Conservation (phyloP, 202 grass and related monocot species). For the Cymbopogon flexuosus region DNA sequence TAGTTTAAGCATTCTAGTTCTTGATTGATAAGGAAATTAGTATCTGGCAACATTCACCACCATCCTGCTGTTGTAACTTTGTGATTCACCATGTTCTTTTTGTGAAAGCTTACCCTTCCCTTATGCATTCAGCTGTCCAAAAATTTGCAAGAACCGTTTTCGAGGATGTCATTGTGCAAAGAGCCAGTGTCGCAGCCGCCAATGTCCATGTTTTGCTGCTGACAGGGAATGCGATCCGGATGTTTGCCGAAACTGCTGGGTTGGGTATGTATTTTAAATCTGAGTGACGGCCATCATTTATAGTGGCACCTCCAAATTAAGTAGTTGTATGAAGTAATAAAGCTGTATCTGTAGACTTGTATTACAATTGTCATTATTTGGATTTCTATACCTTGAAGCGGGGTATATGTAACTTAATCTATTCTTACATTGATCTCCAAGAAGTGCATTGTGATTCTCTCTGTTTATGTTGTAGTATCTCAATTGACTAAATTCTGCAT, state of each 20-base stretch:
- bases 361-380: neutral
- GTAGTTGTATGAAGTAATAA: neutral
- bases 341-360: neutral
- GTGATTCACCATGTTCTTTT: neutral
- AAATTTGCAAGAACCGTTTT: slow-evolving; percentile 98
- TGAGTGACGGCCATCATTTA: slow-evolving; percentile 12
- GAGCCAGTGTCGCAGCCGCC: slow-evolving; percentile 90
- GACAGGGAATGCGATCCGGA: slow-evolving; percentile 98
- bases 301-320: neutral
- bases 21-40: neutral
- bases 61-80: slow-evolving; percentile 18
- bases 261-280: slow-evolving; percentile 61
- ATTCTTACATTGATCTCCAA: neutral
- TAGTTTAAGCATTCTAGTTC: neutral
- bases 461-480: neutral
- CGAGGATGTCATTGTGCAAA: slow-evolving; percentile 98
- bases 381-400: neutral
- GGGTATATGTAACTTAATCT: neutral
- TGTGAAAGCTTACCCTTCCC: slow-evolving; percentile 19
- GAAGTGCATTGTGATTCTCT: neutral
- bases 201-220: slow-evolving; percentile 98
- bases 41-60: neutral
- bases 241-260: slow-evolving; percentile 96
- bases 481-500: slow-evolving; percentile 17
- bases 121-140: slow-evolving; percentile 74